Conservation (phyloP, 768 basidiomycete genomes). For the Epithele typhae region DNA sequence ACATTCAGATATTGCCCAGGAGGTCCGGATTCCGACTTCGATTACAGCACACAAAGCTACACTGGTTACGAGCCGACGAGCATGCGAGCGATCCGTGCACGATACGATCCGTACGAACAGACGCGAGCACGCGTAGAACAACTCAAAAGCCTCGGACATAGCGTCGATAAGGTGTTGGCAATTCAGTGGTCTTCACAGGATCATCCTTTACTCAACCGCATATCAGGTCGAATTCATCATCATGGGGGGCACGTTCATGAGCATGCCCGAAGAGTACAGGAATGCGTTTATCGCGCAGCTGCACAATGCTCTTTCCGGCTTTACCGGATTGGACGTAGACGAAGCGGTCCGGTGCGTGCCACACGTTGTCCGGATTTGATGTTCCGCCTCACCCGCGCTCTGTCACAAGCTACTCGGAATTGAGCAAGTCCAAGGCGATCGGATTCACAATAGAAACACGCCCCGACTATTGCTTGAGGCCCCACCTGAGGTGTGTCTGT, state of each 20-base stretch:
- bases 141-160: constrained; percentile 92
- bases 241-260: constrained; percentile 99
- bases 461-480: constrained; percentile 96
- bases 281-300: constrained; percentile 91
- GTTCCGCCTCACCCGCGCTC: neutral
- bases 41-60: constrained; percentile 97
- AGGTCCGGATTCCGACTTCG: constrained; percentile 98
- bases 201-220: neutral
- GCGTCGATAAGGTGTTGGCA: constrained; percentile 81
- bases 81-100: constrained; percentile 97
- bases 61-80: constrained; percentile 97
- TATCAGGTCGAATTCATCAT: constrained; percentile 82
- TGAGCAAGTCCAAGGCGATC: constrained; percentile 96
- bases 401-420: constrained; percentile 79
- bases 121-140: constrained; percentile 94
- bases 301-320: constrained; percentile 95
- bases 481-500: constrained; percentile 73
- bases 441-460: constrained; percentile 99
- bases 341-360: constrained; percentile 79
- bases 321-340: constrained; percentile 89
- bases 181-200: neutral
- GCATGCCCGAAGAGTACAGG: constrained; percentile 96
- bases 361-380: neutral
- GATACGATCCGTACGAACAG: constrained; percentile 97
- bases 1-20: constrained; percentile 86